phyloP scores from a whole-genome alignment of 2,329 filamentous ascomycete genomes.

The Fusarium phyllophilum region DNA sequence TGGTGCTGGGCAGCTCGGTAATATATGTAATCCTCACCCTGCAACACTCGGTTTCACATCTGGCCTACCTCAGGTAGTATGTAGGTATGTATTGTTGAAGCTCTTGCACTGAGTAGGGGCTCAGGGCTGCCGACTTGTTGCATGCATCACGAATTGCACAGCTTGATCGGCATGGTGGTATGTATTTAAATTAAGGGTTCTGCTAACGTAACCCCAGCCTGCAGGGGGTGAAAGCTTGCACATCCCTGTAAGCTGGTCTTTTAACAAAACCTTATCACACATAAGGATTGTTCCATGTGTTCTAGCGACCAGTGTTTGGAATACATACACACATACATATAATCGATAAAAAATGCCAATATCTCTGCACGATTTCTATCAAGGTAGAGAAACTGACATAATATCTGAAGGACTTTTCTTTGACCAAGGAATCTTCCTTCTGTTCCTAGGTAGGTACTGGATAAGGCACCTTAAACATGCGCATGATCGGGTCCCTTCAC shows the following conservation, averaged over 20 bases:
- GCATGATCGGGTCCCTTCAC: constrained; percentile 6
- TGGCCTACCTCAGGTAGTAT: neutral
- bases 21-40: neutral
- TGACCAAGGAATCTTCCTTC: neutral
- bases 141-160: neutral
- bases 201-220: neutral
- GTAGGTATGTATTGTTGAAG: neutral
- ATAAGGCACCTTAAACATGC: neutral
- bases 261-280: constrained; percentile 8
- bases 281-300: neutral
- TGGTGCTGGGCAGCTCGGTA: constrained; percentile 2
- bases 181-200: neutral
- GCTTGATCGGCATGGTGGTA: neutral
- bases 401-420: neutral
- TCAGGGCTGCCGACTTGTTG: neutral
- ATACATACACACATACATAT: neutral
- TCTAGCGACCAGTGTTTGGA: neutral
- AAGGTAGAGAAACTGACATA: neutral
- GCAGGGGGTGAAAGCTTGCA: neutral
- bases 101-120: neutral
- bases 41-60: neutral
- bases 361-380: neutral
- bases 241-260: neutral
- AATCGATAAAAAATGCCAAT: neutral
- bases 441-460: neutral